phyloP scores from a whole-genome alignment of 176 grass and related monocot species.

The Poa pratensis region DNA sequence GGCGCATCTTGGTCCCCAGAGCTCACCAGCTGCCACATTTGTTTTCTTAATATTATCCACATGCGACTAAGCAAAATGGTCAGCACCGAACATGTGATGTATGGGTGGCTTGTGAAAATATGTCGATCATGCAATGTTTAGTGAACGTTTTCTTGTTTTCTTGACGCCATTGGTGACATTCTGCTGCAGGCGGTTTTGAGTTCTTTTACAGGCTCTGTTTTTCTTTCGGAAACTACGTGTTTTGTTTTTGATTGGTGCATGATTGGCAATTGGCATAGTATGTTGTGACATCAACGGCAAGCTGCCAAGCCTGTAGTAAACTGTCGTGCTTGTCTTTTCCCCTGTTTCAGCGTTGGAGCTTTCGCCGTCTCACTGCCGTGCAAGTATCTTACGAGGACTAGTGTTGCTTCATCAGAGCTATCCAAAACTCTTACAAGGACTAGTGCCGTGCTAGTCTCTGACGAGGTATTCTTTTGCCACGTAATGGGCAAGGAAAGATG shows the following conservation, averaged over 20 bases:
- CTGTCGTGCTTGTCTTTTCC: neutral
- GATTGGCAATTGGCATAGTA: neutral
- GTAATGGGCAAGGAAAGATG: too few relatives aligned
- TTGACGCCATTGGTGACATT: neutral
- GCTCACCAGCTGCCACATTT: neutral
- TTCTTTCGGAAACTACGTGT: neutral
- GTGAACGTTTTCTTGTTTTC: neutral
- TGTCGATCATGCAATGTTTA: neutral
- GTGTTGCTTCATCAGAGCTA: neutral
- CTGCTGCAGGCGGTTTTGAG: neutral
- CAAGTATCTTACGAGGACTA: neutral
- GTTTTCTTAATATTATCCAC: neutral
- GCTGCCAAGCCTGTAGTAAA: neutral
- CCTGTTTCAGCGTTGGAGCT: neutral
- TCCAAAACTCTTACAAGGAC: too few relatives aligned
- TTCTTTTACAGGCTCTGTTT: neutral
- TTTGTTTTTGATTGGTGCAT: neutral
- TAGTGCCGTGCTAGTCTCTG: too few relatives aligned
- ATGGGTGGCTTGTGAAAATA: conserved; percentile 11
- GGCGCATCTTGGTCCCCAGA: neutral
- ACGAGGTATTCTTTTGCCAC: too few relatives aligned
- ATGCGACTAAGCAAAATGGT: conserved; percentile 33
- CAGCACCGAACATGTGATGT: neutral
- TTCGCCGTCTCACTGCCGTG: neutral
- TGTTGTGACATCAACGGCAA: neutral